Evolutionary conservation across 352 stramenopile genomes (phyloP).

Genomic region (Globisporangium polare): DNA sequence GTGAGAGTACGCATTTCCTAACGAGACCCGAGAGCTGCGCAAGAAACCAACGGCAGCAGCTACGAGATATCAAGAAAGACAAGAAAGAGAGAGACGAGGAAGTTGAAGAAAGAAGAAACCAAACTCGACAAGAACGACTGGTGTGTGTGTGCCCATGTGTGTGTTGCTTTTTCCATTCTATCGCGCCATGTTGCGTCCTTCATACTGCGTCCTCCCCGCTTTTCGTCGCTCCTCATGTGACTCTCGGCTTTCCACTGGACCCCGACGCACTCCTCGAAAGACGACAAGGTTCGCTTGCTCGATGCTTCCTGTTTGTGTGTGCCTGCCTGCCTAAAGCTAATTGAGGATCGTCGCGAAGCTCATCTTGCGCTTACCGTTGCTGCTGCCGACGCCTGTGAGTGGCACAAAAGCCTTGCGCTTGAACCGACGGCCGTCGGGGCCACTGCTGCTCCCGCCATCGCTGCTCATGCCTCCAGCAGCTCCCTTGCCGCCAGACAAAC

Average conservation of each 20-base stretch:
- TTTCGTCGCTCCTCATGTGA: background rate
- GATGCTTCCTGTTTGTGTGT: background rate
- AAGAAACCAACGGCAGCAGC: background rate
- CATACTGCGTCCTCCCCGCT: background rate
- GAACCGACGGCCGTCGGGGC: slow-evolving; percentile 26
- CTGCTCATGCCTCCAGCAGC: slow-evolving; percentile 31
- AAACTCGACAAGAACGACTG: background rate
- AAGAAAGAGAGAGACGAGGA: background rate
- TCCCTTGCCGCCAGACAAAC: slow-evolving; percentile 12
- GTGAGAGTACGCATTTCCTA: background rate
- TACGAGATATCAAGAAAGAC: background rate
- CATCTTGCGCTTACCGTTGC: slow-evolving; percentile 79
- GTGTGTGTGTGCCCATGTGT: background rate
- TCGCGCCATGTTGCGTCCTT: background rate
- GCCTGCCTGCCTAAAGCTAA: slow-evolving; percentile 24
- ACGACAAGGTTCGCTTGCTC: background rate
- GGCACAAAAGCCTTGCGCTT: slow-evolving; percentile 76
- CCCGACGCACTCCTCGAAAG: background rate
- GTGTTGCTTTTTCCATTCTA: slow-evolving; percentile 5
- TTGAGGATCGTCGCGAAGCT: slow-evolving; percentile 87
- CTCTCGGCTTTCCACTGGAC: background rate
- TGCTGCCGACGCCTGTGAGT: slow-evolving; percentile 33
- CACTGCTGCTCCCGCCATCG: slow-evolving; percentile 35
- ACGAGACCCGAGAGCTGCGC: background rate
- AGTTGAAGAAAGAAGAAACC: background rate